Conservation (phyloP, 371 early-diverging fungal species). For the Lichtheimia corymbifera region DNA sequence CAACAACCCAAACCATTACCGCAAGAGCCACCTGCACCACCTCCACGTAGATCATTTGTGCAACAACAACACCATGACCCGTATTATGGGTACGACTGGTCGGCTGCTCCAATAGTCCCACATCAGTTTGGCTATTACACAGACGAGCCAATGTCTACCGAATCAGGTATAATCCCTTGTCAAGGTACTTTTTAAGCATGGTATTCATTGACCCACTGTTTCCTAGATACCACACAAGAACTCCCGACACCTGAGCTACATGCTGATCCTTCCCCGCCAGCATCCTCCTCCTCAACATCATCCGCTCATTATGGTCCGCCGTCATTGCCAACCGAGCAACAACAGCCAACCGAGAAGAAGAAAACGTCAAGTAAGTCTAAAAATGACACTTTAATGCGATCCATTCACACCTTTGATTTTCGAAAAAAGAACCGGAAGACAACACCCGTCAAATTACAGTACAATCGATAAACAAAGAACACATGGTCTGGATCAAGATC, state of each 20-base stretch:
- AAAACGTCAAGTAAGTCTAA: not conserved
- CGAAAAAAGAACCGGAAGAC: not conserved
- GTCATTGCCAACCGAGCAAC: not conserved
- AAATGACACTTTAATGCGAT: not conserved
- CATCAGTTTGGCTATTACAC: no score
- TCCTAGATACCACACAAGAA: not conserved
- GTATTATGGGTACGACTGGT: conserved; percentile 1
- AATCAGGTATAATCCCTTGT: no score
- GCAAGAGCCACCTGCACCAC: conserved; percentile 28
- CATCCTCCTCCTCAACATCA: not conserved
- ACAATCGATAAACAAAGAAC: conserved; percentile 47
- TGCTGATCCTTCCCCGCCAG: not conserved
- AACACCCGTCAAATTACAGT: conserved; percentile 45
- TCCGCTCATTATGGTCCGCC: not conserved
- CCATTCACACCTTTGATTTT: not conserved
- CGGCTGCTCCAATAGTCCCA: no score
- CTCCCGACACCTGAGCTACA: not conserved
- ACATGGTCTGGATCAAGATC: conserved; percentile 49
- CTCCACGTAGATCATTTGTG: conserved; percentile 19
- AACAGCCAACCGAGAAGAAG: not conserved
- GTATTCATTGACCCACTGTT: no score
- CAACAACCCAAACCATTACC: conserved; percentile 25
- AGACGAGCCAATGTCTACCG: no score
- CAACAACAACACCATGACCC: conserved; percentile 2
- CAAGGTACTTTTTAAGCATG: no score